Percentiles rank a stretch among this genome's conserved stretches.
Evolutionary conservation across 495 filamentous ascomycete genomes (phyloP).

Genomic region (Niebla homalea): DNA sequence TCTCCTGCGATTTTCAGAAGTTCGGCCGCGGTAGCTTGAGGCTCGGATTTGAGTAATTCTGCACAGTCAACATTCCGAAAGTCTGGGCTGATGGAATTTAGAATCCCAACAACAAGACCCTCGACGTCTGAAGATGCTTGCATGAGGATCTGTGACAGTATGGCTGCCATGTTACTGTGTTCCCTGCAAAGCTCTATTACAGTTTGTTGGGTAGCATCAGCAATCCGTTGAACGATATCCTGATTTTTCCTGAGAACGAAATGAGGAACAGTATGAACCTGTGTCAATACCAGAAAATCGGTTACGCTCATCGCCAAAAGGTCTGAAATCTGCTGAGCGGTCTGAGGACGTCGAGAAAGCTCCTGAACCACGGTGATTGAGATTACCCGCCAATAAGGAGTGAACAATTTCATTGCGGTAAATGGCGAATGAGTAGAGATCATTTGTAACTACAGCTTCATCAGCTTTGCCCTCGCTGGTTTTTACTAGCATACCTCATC

Average conservation of each 20-base stretch:
- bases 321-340: slow-evolving; percentile 66
- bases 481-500: slow-evolving; percentile 48
- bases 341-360: slow-evolving; percentile 63
- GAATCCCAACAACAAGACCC: slow-evolving; percentile 49
- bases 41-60: slow-evolving; percentile 61
- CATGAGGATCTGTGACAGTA: slow-evolving; percentile 63
- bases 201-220: slow-evolving; percentile 51
- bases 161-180: slow-evolving; percentile 59
- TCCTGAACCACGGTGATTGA: slow-evolving; percentile 71
- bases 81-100: slow-evolving; percentile 51
- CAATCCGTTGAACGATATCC: slow-evolving; percentile 70
- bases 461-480: neutral
- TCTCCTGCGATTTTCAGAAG: slow-evolving; percentile 73
- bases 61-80: slow-evolving; percentile 53
- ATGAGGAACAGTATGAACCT: slow-evolving; percentile 69
- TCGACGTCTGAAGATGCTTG: slow-evolving; percentile 58
- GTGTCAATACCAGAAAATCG: slow-evolving; percentile 63
- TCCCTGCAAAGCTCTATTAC: slow-evolving; percentile 47
- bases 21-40: slow-evolving; percentile 60
- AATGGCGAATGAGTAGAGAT: slow-evolving; percentile 49
- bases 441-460: slow-evolving; percentile 35
- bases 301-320: slow-evolving; percentile 57
- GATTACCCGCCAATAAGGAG: slow-evolving; percentile 76
- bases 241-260: slow-evolving; percentile 64
- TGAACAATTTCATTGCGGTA: slow-evolving; percentile 53